phyloP scores from a whole-genome alignment of 306 rosid species.

The Coriaria nepalensis region DNA sequence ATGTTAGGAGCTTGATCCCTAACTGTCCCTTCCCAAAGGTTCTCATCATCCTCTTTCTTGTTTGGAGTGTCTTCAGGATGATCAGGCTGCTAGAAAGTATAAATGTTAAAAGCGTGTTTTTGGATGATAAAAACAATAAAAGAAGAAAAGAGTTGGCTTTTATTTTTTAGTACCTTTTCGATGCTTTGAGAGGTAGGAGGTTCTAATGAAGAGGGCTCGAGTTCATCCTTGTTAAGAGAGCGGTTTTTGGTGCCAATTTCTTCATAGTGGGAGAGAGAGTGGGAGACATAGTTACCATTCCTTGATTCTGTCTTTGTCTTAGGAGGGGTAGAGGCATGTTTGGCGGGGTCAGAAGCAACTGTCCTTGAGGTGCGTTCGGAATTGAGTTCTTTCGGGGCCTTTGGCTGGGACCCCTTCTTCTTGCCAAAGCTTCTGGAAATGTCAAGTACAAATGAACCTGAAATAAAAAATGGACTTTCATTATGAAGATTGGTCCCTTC shows the following conservation, averaged over 20 bases:
- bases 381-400: slow-evolving; percentile 34
- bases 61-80: background rate
- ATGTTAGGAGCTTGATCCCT: slow-evolving; percentile 20
- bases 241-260: slow-evolving; percentile 21
- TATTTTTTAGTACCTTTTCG: slow-evolving; percentile 17
- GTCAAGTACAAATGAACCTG: slow-evolving; percentile 35
- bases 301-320: slow-evolving; percentile 23
- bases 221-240: slow-evolving; percentile 5
- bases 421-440: slow-evolving; percentile 31
- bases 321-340: slow-evolving; percentile 27
- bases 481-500: slow-evolving; percentile 2
- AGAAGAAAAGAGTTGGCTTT: slow-evolving; percentile 2
- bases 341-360: slow-evolving; percentile 29
- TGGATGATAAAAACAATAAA: too few relatives aligned
- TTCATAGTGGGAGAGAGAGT: slow-evolving; percentile 20
- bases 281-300: slow-evolving; percentile 18
- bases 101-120: too few relatives aligned
- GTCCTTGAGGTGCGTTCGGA: slow-evolving; percentile 19
- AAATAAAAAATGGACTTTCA: slow-evolving; percentile 13
- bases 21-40: slow-evolving; percentile 9
- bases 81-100: slow-evolving; percentile 27
- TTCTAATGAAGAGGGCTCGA: slow-evolving; percentile 10
- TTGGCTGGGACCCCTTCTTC: slow-evolving; percentile 38
- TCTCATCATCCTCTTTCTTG: slow-evolving; percentile 15
- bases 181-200: slow-evolving; percentile 24